phyloP scores from a whole-genome alignment of 108 stramenopile species.

The Schizochytrium sp. region DNA sequence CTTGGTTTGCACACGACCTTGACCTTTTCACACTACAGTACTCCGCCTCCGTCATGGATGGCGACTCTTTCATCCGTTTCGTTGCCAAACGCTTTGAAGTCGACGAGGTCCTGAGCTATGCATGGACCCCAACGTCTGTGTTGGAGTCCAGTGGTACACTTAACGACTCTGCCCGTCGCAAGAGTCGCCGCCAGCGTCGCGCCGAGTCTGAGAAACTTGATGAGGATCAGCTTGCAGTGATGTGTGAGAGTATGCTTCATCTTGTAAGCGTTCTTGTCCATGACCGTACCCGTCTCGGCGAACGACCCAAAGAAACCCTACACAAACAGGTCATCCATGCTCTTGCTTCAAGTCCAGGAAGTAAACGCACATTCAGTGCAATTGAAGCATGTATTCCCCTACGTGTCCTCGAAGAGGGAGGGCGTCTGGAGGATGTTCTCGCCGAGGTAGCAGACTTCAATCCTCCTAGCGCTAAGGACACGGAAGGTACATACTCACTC shows the following conservation, averaged over 20 bases:
- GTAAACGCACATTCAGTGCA: conserved; percentile 28
- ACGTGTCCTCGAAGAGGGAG: neutral
- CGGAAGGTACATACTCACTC: conserved; percentile 37
- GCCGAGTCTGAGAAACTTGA: conserved; percentile 20
- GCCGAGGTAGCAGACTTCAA: conserved; percentile 26
- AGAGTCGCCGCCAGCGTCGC: conserved; percentile 23
- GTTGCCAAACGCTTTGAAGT: conserved; percentile 33
- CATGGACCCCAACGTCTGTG: neutral
- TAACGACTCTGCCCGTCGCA: neutral
- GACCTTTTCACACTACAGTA: conserved; percentile 39
- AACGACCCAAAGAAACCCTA: neutral
- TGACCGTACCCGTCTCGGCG: conserved; percentile 26
- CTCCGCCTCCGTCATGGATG: conserved; percentile 31
- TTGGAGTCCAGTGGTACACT: neutral
- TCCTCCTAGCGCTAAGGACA: conserved; percentile 25
- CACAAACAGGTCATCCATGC: conserved; percentile 36
- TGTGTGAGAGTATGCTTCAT: conserved; percentile 9
- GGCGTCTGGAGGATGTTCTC: conserved; percentile 52
- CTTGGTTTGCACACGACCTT: neutral
- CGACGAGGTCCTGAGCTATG: conserved; percentile 23
- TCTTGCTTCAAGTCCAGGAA: conserved; percentile 22
- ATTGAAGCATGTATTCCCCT: neutral
- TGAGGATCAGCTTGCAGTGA: conserved; percentile 14
- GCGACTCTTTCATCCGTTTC: conserved; percentile 12
- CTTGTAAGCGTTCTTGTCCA: conserved; percentile 15